Evolutionary conservation across 805 yeast species (phyloP).

Genomic region (Cyberlindnera xishuangbannaensis): DNA sequence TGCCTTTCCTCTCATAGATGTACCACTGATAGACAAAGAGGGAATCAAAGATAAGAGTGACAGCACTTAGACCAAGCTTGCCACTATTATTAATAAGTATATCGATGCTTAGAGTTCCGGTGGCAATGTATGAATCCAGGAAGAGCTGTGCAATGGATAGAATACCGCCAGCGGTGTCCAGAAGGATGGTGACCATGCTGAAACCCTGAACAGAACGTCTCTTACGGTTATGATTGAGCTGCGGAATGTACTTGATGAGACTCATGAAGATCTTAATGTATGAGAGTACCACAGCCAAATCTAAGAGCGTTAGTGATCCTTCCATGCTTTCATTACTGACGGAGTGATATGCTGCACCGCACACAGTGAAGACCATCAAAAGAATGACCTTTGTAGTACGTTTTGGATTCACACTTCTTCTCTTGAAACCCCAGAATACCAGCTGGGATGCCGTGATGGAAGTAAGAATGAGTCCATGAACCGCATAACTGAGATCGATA

Average conservation of each 20-base stretch:
- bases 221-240: conserved; percentile 70
- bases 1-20: conserved; percentile 16
- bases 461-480: conserved; percentile 41
- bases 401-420: conserved; percentile 14
- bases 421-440: conserved; percentile 24
- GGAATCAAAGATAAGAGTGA: conserved; percentile 33
- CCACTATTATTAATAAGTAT: conserved; percentile 32
- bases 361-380: conserved; percentile 2
- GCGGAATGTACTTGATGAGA: conserved; percentile 63
- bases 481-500: conserved; percentile 42
- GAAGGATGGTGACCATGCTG: conserved; percentile 50
- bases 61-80: conserved; percentile 33
- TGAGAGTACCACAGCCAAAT: conserved; percentile 31
- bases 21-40: conserved; percentile 35
- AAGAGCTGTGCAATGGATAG: conserved; percentile 21
- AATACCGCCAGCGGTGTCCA: conserved; percentile 34
- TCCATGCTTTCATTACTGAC: conserved; percentile 8
- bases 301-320: conserved; percentile 22
- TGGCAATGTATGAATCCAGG: conserved; percentile 22
- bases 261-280: conserved; percentile 44
- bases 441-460: conserved; percentile 37
- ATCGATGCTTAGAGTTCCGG: conserved; percentile 21
- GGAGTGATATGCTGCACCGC: conserved; percentile 7
- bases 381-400: conserved; percentile 20
- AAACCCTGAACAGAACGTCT: conserved; percentile 83